Evolutionary conservation across 495 filamentous ascomycete species (phyloP), one percentile per base, ranked within the genome.

Genomic region (Hypomontagnella monticulosa): DNA sequence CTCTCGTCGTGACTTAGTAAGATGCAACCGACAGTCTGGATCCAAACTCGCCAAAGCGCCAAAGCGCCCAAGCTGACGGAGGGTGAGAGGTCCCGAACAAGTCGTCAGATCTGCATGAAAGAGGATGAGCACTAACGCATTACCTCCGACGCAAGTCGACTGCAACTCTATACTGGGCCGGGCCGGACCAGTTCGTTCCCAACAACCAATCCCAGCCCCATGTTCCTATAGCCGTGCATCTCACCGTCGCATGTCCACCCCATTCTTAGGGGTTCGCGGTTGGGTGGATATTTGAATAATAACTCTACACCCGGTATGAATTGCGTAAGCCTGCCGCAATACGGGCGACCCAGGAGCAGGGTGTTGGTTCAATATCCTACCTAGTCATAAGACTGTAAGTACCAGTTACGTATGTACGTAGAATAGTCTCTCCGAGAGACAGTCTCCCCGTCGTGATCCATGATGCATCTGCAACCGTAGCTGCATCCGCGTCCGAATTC

Each of bases 1-100:
- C 52, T 46, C 38, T 48, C 32, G 30, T 14, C 12, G 57, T 27
- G 14, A 43, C 43, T 46, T 50, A 47, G 57, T 61, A 50, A 57
- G 50, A 67, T 53, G 54, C 42, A 67, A 67, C 63, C 63, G 63
- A 60, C 63, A 60, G 56, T 44, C 57, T 61, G 63, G 63, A 66
- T 66, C 63, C 54, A 2, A 51, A 36, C 46, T 49, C 10, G 30
- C 36, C 36, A 38, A 32, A 19, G n/a, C n/a, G n/a, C n/a, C n/a
- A n/a, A n/a, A n/a, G n/a, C 10, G 30, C 36, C 36, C 30, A 32
- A 19, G 16, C 19, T 32, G 44, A 33, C 23, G 46, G 23, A 57
- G 37, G 60, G 52, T 33, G 51, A 49, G 51, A 42, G 44, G 34
- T 53, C 53, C 60, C 60, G 60, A 56, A 52, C 51, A 30, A 27